phyloP scores from a whole-genome alignment of 306 rosid genomes.

The Fagus crenata region DNA sequence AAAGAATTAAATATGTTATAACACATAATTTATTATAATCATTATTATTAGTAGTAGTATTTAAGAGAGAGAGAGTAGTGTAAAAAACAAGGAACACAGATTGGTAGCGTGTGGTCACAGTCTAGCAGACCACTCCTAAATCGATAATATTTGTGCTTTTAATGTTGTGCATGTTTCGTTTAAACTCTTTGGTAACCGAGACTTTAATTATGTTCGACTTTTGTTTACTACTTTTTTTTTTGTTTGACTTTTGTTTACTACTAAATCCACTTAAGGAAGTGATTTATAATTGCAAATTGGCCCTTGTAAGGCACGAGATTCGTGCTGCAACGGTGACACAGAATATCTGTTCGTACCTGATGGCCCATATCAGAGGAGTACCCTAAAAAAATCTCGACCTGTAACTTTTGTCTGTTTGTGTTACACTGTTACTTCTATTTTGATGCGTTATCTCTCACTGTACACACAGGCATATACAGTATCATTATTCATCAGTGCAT shows the following conservation, averaged over 20 bases:
- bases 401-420: background rate
- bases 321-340: conserved; percentile 32
- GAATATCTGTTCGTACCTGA: conserved; percentile 36
- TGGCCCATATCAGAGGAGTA: conserved; percentile 23
- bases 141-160: background rate
- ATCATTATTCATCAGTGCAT: background rate
- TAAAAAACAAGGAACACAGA: background rate
- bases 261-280: no score
- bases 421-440: background rate
- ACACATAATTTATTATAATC: background rate
- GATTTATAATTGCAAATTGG: background rate
- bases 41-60: no score
- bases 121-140: conserved; percentile 46
- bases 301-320: conserved; percentile 38
- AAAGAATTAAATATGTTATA: background rate
- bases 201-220: background rate
- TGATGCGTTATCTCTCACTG: background rate
- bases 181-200: no score
- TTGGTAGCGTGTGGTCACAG: conserved; percentile 42
- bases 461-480: no score
- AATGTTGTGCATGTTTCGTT: background rate
- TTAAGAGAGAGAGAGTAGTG: background rate
- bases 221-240: background rate
- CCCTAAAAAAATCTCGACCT: background rate
- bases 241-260: no score